Evolutionary conservation across 305 asterid genomes (phyloP).

Genomic region (Fraxinus paxiana): DNA sequence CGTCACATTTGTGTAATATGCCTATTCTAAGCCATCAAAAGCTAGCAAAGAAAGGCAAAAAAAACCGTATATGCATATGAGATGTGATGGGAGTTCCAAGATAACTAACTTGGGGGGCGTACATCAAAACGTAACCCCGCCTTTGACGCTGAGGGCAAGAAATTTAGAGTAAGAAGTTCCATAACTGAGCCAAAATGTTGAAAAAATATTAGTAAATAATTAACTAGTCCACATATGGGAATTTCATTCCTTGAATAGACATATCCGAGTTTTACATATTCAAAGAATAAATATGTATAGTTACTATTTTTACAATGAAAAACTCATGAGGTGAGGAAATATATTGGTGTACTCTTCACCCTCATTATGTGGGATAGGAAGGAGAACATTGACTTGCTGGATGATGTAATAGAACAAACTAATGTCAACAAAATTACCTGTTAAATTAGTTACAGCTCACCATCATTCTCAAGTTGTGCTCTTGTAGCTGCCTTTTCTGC

Average conservation of each 20-base stretch:
- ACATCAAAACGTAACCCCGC: not conserved
- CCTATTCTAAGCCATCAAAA: not conserved
- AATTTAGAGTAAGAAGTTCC: no score
- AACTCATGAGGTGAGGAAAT: not conserved
- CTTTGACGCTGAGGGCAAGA: conserved; percentile 3
- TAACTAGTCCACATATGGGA: not conserved
- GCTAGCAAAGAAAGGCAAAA: not conserved
- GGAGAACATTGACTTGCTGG: not conserved
- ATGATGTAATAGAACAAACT: not conserved
- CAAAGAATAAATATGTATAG: not conserved
- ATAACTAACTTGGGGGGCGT: not conserved
- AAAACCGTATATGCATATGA: not conserved
- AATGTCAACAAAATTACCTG: conserved; percentile 24
- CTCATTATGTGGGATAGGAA: not conserved
- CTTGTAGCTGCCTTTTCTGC: conserved; percentile 60
- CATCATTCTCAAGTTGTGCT: conserved; percentile 46
- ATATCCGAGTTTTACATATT: not conserved
- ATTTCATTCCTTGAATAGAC: not conserved
- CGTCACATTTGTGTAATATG: not conserved
- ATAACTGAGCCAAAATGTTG: conserved; percentile 1
- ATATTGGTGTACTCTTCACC: not conserved
- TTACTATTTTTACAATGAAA: not conserved
- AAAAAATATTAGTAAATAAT: not conserved
- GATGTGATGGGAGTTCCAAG: not conserved
- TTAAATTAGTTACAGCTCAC: conserved; percentile 45